A percentile compares a stretch with the other conserved stretches of the same genome.
phyloP scores from a whole-genome alignment of 2,329 filamentous ascomycete species.

The Ophiostoma sp. region DNA sequence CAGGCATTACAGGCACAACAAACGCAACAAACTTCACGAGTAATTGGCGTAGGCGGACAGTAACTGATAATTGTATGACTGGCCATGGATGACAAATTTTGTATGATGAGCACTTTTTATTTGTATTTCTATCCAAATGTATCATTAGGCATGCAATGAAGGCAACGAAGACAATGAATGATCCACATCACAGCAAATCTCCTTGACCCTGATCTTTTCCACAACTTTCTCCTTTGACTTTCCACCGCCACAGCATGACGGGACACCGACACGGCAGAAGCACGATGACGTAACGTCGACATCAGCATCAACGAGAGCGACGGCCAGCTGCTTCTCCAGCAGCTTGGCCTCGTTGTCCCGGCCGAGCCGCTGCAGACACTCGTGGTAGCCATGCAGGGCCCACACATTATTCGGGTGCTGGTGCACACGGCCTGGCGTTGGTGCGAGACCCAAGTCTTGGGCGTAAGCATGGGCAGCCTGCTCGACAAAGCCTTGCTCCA shows the following conservation, averaged over 20 bases:
- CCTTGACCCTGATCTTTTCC: not conserved
- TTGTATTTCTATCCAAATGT: not conserved
- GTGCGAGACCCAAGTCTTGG: slow-evolving; percentile 46
- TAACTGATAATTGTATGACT: not conserved
- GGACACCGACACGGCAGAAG: slow-evolving; percentile 35
- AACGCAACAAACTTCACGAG: not conserved
- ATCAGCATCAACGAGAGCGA: slow-evolving; percentile 32
- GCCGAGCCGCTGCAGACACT: slow-evolving; percentile 53
- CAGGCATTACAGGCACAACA: not conserved
- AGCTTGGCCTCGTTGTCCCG: slow-evolving; percentile 21
- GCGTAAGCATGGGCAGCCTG: slow-evolving; percentile 46
- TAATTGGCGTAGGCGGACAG: not conserved
- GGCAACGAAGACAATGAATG: not conserved
- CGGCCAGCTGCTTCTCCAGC: slow-evolving; percentile 8
- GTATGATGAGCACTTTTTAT: not conserved
- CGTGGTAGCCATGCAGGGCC: slow-evolving; percentile 60
- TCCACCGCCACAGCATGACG: slow-evolving; percentile 10
- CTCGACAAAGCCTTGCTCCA: slow-evolving; percentile 53
- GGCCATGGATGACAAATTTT: not conserved
- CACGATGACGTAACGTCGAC: slow-evolving; percentile 40
- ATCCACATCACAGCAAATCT: not conserved
- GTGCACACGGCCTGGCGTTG: slow-evolving; percentile 43
- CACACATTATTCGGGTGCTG: slow-evolving; percentile 57
- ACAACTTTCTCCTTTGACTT: not conserved
- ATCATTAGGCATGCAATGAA: slow-evolving; percentile 7